Percentiles rank a stretch among this genome's conserved stretches.
These are phyloP conservation scores for Hymenoscyphus salicellus DNA, from an alignment of 2,329 filamentous ascomycete genomes.

Conservation along the genomic window DNA sequence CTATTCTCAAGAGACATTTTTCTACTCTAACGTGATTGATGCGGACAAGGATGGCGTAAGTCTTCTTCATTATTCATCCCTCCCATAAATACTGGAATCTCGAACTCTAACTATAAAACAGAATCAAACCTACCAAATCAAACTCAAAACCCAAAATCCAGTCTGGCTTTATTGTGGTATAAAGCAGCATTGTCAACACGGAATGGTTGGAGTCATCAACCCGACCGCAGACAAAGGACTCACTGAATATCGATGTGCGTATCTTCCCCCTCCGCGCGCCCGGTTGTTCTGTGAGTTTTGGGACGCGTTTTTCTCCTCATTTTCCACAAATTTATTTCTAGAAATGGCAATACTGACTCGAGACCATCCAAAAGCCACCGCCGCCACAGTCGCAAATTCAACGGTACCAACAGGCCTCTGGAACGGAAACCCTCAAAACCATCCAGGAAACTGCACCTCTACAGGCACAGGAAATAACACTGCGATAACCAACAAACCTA, in stretches of 20 bases:
- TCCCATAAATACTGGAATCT: background rate
- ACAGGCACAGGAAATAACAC: background rate
- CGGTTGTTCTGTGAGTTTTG: no score
- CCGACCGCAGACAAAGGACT: slow-evolving; percentile 23
- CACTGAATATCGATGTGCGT: background rate
- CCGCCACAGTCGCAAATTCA: background rate
- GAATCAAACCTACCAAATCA: slow-evolving; percentile 24
- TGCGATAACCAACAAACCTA: background rate
- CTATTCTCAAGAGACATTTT: slow-evolving; percentile 5
- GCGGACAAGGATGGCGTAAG: slow-evolving; percentile 20
- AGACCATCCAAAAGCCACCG: background rate
- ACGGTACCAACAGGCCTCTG: background rate
- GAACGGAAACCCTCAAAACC: background rate
- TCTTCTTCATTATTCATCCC: background rate
- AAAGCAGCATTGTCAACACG: slow-evolving; percentile 40
- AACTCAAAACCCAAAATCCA: slow-evolving; percentile 40
- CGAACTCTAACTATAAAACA: slow-evolving; percentile 9
- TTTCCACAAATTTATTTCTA: no score
- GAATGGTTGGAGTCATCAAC: slow-evolving; percentile 46
- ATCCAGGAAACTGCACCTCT: background rate
- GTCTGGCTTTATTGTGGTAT: slow-evolving; percentile 45
- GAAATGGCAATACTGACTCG: no score
- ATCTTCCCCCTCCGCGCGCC: no score
- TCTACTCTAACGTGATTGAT: slow-evolving; percentile 23
- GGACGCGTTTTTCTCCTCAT: no score